Conservation (phyloP, 352 stramenopile genomes). For the Albugo candida region DNA sequence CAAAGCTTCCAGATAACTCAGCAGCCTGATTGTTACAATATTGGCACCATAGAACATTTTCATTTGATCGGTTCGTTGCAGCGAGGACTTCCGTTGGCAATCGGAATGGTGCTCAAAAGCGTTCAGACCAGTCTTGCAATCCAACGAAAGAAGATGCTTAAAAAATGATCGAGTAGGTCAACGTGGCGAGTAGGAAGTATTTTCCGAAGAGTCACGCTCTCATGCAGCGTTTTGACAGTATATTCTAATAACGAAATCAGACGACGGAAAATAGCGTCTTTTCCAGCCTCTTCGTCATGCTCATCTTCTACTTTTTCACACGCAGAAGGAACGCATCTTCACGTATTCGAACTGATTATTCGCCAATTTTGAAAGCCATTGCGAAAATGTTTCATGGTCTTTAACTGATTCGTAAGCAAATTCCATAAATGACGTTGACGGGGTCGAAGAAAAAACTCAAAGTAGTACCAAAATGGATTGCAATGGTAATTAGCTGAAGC, state of each 20-base stretch:
- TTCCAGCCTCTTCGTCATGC: conserved; percentile 2
- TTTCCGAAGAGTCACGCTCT: conserved; percentile 31
- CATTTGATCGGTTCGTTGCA: conserved; percentile 2
- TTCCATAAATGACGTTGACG: conserved; percentile 25
- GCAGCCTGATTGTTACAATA: conserved; percentile 24
- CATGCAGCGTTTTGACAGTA: conserved; percentile 38
- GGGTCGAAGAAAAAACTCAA: conserved; percentile 29
- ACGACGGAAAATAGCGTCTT: conserved; percentile 9
- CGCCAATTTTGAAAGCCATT: conserved; percentile 23
- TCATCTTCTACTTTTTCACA: conserved; percentile 15
- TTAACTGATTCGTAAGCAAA: conserved; percentile 35
- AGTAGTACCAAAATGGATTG: conserved; percentile 14
- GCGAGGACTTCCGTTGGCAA: conserved; percentile 35
- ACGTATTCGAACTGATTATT: conserved; percentile 38
- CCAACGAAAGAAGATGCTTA: conserved; percentile 30
- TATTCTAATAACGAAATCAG: conserved; percentile 23
- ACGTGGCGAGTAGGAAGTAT: conserved; percentile 43
- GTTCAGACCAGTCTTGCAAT: conserved; percentile 25
- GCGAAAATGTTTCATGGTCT: conserved; percentile 28
- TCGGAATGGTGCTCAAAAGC: conserved; percentile 45
- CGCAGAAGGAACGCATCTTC: conserved; percentile 35
- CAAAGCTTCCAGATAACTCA: conserved; percentile 31
- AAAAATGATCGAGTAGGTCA: conserved; percentile 40
- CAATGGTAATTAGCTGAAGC: conserved; percentile 15
- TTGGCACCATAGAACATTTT: conserved; percentile 13